These are phyloP conservation scores for Penicillium palitans DNA, from an alignment of 2,329 filamentous ascomycete genomes.

Conservation along the genomic window DNA sequence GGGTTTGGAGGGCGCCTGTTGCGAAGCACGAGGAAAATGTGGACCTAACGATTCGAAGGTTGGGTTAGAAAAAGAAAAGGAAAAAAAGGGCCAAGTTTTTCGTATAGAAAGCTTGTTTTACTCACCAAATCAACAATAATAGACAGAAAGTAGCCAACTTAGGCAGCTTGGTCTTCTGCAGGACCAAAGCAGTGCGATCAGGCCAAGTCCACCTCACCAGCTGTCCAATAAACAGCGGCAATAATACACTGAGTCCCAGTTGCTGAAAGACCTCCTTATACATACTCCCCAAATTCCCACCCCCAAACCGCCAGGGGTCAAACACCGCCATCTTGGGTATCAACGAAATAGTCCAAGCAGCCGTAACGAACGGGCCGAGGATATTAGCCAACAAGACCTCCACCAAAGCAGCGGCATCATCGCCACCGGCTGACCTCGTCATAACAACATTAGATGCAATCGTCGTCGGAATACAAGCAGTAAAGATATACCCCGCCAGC, in stretches of 20 bases:
- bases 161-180: constrained; percentile 55
- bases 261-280: constrained; percentile 68
- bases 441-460: constrained; percentile 74
- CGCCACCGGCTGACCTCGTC: constrained; percentile 68
- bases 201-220: constrained; percentile 58
- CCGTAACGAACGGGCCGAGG: constrained; percentile 66
- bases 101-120: neutral
- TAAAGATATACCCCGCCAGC: constrained; percentile 66
- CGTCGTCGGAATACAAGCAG: constrained; percentile 69
- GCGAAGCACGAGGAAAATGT: constrained; percentile 55
- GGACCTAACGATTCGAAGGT: constrained; percentile 44
- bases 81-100: neutral
- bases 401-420: constrained; percentile 65
- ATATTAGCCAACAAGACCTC: constrained; percentile 71
- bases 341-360: constrained; percentile 59
- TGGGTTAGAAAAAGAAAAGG: constrained; percentile 40
- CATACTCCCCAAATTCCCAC: constrained; percentile 58
- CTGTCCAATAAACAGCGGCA: constrained; percentile 66
- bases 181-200: constrained; percentile 38
- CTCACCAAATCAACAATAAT: constrained; percentile 58
- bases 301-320: constrained; percentile 46
- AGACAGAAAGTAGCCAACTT: constrained; percentile 50
- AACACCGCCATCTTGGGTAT: constrained; percentile 48
- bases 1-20: constrained; percentile 59
- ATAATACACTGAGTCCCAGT: constrained; percentile 64